Percentiles rank a stretch among this genome's conserved stretches.
phyloP scores from a whole-genome alignment of 805 yeast species.

The Starmerella apicola region DNA sequence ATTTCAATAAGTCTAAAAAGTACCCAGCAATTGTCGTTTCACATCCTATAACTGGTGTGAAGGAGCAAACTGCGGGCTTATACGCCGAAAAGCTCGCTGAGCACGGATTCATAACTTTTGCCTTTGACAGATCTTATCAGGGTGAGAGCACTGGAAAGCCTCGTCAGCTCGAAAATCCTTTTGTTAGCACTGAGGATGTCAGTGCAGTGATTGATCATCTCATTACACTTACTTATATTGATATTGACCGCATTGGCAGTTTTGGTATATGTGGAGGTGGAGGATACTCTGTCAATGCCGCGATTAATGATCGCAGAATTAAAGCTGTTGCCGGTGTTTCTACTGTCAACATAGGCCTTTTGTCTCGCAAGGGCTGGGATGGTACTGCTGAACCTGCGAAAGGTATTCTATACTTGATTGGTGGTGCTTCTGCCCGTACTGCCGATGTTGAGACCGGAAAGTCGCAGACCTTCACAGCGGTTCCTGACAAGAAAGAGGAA shows the following conservation, averaged over 20 bases:
- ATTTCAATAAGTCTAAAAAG: constrained; percentile 7
- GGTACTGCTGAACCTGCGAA: neutral
- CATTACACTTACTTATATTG: constrained; percentile 3
- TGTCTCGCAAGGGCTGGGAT: constrained; percentile 6
- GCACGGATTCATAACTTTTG: constrained; percentile 7
- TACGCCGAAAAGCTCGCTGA: constrained; percentile 10
- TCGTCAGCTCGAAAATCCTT: constrained; percentile 11
- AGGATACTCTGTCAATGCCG: constrained; percentile 12
- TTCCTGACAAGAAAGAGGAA: neutral
- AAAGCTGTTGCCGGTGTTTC: constrained; percentile 8
- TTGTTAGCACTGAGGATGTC: constrained; percentile 11
- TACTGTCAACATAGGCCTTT: constrained; percentile 9
- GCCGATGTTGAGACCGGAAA: neutral
- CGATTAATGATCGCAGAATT: constrained; percentile 11
- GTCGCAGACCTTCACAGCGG: neutral
- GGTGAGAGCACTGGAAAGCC: constrained; percentile 16
- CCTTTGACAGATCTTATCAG: constrained; percentile 14
- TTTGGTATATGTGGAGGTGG: constrained; percentile 16
- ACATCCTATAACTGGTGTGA: constrained; percentile 13
- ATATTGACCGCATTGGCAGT: constrained; percentile 5
- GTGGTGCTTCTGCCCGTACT: neutral
- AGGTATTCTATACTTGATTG: neutral
- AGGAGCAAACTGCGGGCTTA: constrained; percentile 14
- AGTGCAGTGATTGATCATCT: constrained; percentile 8
- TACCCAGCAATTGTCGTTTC: constrained; percentile 10